Base-by-base conservation (phyloP, 169 alveolate species). In the Plasmodium reichenowi region DNA sequence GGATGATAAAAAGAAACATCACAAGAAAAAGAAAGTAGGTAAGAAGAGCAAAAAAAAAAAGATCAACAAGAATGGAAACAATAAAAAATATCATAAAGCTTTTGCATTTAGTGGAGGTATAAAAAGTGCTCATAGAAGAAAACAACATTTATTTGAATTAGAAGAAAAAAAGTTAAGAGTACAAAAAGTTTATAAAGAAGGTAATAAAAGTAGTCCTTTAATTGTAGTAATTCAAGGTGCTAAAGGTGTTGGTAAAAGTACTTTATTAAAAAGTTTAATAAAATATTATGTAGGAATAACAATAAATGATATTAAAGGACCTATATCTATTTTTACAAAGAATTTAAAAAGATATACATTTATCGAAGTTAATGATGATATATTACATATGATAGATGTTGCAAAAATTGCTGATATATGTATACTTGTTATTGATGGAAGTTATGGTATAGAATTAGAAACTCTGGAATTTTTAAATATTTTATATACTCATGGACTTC, bases 351-450 rank as follows among this genome's bases (percentile, higher is more conserved):
- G 99, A 74, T 78, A 98, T 63, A 98, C 99, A 54, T 95, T 99
- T 80, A 90, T 97, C 32, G 99, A 99, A 93, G 98, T 99, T 67
- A 98, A 99, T 3, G 95, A 94, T 64, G 99, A 98, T 74, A 97
- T 98, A 88, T 90, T 95, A 13, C 97, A 97, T 56, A 98, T 98
- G 99, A 95, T 98, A 50, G 99, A 99, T 91, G 90, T 97, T 62
- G 99, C 99, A 26, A 99, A 99, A 93, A 96, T 98, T 8, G 99
- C 99, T 1, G 99, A 99, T 93, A 83, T 98, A 29, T 99, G 98
- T 64, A 89, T 99, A 71, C 88, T 98, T 48, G 93, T 99, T 72
- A 97, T 99, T 29, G 99, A 99, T 93, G 99, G 99, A 0, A 89
- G 96, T 72, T 96, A 94, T 76, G 98, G 98, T 80, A 98, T 98